Evolutionary conservation across 148 eudicot genomes (phyloP).

Genomic region (Fallopia convolvulus): DNA sequence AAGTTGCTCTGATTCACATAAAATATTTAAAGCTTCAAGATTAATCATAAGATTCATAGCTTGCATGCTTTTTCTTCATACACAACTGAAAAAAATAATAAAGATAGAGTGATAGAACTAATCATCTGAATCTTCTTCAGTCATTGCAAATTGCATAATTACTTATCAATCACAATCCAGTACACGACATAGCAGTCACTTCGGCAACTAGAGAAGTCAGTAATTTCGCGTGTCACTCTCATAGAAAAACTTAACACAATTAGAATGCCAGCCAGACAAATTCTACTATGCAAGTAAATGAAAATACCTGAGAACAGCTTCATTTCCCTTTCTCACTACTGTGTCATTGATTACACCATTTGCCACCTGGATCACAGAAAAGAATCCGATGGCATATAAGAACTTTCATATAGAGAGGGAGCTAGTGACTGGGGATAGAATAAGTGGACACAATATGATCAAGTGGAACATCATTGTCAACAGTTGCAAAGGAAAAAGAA

Average conservation of each 20-base stretch:
- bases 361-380: conserved; percentile 57
- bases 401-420: neutral
- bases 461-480: too few relatives aligned
- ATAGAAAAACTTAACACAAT: conserved; percentile 36
- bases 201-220: neutral
- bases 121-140: neutral
- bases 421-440: too few relatives aligned
- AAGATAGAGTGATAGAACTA: neutral
- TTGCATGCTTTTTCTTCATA: neutral
- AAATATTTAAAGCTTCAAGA: neutral
- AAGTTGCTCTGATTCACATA: neutral
- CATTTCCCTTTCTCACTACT: conserved; percentile 89
- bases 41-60: neutral
- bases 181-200: neutral
- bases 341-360: conserved; percentile 79
- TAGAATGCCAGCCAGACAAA: neutral
- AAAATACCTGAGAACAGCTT: conserved; percentile 88
- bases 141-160: neutral
- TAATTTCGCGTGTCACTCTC: conserved; percentile 54
- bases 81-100: neutral
- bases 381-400: conserved; percentile 1
- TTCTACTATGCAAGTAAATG: conserved; percentile 2
- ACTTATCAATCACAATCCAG: neutral
- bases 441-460: too few relatives aligned
- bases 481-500: neutral